Evolutionary conservation across 176 grass and related monocot species (phyloP).

Genomic region (Chrysopogon serrulatus): DNA sequence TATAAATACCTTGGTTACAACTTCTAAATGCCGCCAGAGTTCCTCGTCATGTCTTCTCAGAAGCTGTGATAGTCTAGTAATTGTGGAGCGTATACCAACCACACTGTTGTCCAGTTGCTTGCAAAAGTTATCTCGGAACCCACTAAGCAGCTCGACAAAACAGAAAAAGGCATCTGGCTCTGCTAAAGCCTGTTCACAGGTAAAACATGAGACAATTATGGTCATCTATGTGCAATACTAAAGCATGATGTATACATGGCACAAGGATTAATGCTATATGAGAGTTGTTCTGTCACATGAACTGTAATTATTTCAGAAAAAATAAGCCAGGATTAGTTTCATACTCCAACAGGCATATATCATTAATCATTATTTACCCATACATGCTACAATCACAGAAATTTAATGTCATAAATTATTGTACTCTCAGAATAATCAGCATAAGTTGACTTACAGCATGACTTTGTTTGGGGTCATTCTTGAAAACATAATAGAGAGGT

Average conservation of each 20-base stretch:
- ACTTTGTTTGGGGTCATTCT: slow-evolving; percentile 67
- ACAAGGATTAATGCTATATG: not conserved
- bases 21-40: slow-evolving; percentile 96
- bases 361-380: not conserved
- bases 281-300: not conserved
- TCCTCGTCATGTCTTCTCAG: slow-evolving; percentile 95
- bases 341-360: not conserved
- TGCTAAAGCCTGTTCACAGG: slow-evolving; percentile 48
- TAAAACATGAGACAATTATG: not conserved
- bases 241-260: not conserved
- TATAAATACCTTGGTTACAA: slow-evolving; percentile 76
- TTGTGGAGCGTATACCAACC: slow-evolving; percentile 90
- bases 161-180: slow-evolving; percentile 93
- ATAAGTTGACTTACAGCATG: slow-evolving; percentile 49
- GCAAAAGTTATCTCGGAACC: slow-evolving; percentile 96
- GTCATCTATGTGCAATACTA: not conserved
- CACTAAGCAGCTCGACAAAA: slow-evolving; percentile 84
- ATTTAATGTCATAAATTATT: not conserved
- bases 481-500: slow-evolving; percentile 91
- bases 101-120: slow-evolving; percentile 95
- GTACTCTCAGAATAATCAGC: slow-evolving; percentile 9
- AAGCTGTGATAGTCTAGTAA: slow-evolving; percentile 79
- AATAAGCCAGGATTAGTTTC: not conserved
- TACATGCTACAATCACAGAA: not conserved
- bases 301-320: not conserved